Evolutionary conservation across 73 alveolate species (phyloP), one percentile per base, ranked within the genome.

Genomic region (Paraurostyla sp.): DNA sequence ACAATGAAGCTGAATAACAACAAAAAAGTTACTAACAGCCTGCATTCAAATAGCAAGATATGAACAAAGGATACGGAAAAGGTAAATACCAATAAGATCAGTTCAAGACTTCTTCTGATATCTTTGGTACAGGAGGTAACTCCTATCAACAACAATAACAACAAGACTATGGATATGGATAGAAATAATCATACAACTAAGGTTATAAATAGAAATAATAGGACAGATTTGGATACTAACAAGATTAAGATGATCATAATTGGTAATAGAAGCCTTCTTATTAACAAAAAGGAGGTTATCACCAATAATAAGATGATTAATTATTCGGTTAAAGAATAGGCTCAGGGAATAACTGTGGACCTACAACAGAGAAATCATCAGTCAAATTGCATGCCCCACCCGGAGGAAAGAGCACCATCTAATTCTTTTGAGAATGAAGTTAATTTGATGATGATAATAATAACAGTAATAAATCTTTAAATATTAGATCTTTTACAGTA

Each of bases 311-410:
- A 11, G 73, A 43, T 30, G 50, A 73, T 11, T 62, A 18, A 69
- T n/a, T 76, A 25, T 80, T 89, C 63, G 94, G 94, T 16, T 52
- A 69, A 45, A 88, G 88, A 63, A 90, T 88, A 0, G 94, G 78
- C 30, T 71, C 90, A 29, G 94, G 94, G 3, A 25, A 22, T 27
- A 88, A 88, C 43, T 58, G 84, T 36, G 94, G 94, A 0, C 94
- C 94, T 4, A 76, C 90, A 16, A 89, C 92, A 46, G 94, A 75
- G 13, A 80, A 65, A 35, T 80, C 94, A 0, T 89, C 94, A 4
- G 88, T 89, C 3, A 89, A 71, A 49, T 23, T 89, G 18, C 94
- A 89, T 45, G 91, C 91, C 56, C 94, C 94, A 1, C 94, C 94
- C 42, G 94, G 94, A 0, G 94, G 94, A 33, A 89, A 89, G 83